A percentile compares a stretch with the other conserved stretches of the same genome.
Conservation (phyloP, 768 basidiomycete genomes). For the Strobilomyces dryophilus region DNA sequence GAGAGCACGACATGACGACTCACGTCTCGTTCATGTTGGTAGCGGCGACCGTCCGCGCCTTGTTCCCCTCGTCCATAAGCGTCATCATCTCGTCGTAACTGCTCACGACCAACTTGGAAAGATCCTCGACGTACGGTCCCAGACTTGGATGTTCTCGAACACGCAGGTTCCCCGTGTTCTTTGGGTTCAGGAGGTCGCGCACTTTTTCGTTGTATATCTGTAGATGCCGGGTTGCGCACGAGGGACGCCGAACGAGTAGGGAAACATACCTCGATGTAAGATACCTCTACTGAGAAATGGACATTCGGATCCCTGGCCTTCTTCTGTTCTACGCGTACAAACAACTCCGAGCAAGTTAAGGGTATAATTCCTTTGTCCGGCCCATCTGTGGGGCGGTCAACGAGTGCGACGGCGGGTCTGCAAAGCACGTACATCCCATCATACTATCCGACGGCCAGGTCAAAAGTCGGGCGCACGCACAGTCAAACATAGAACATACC, state of each 20-base stretch:
- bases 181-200: conserved; percentile 93
- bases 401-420: neutral
- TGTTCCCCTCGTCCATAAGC: conserved; percentile 99
- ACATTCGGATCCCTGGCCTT: conserved; percentile 61
- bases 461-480: conserved; percentile 1
- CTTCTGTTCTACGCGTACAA: conserved; percentile 72
- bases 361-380: conserved; percentile 97
- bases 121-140: conserved; percentile 98
- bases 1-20: conserved; percentile 26
- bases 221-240: neutral
- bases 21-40: conserved; percentile 99
- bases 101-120: conserved; percentile 88
- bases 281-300: conserved; percentile 93
- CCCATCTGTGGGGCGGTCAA: conserved; percentile 55
- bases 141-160: conserved; percentile 96
- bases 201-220: conserved; percentile 98
- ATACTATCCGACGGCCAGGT: conserved; percentile 49
- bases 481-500: conserved; percentile 44
- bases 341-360: conserved; percentile 89
- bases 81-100: conserved; percentile 97
- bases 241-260: neutral
- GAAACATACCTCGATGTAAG: conserved; percentile 80
- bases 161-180: conserved; percentile 92
- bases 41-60: conserved; percentile 96
- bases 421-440: conserved; percentile 80